Evolutionary conservation across 768 basidiomycete species (phyloP).

Genomic region (Strobilomyces confusus): DNA sequence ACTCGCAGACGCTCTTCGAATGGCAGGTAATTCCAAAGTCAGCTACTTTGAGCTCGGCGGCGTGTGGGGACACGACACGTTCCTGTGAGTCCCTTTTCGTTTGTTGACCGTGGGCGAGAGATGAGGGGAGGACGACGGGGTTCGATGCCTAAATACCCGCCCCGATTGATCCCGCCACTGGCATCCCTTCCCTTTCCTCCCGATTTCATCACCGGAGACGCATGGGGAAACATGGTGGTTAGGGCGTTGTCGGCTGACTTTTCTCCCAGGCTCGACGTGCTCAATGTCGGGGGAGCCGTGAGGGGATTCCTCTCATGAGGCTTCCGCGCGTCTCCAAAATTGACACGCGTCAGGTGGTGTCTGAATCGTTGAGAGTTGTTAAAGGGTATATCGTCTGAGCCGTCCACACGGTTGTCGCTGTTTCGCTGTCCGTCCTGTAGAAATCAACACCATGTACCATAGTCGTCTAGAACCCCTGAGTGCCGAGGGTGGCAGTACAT

Average conservation of each 20-base stretch:
- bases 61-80: conserved; percentile 99
- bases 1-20: conserved; percentile 84
- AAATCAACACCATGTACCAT: background rate
- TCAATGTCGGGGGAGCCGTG: conserved; percentile 89
- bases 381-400: background rate
- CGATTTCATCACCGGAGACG: background rate
- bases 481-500: background rate
- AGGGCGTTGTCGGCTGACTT: conserved; percentile 6
- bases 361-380: background rate
- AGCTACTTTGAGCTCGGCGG: conserved; percentile 97
- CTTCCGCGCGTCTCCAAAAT: background rate
- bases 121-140: background rate
- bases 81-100: conserved; percentile 56
- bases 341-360: background rate
- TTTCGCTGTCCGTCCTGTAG: no score
- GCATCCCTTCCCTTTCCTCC: background rate
- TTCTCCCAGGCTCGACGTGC: conserved; percentile 63
- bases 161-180: conserved; percentile 6
- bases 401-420: background rate
- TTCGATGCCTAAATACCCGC: conserved; percentile 11
- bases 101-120: background rate
- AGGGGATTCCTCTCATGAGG: conserved; percentile 74
- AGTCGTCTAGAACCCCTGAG: background rate
- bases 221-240: background rate
- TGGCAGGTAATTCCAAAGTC: conserved; percentile 85